phyloP scores from a whole-genome alignment of 1,284 basidiomycete genomes.

The Hymenochaete sp. region DNA sequence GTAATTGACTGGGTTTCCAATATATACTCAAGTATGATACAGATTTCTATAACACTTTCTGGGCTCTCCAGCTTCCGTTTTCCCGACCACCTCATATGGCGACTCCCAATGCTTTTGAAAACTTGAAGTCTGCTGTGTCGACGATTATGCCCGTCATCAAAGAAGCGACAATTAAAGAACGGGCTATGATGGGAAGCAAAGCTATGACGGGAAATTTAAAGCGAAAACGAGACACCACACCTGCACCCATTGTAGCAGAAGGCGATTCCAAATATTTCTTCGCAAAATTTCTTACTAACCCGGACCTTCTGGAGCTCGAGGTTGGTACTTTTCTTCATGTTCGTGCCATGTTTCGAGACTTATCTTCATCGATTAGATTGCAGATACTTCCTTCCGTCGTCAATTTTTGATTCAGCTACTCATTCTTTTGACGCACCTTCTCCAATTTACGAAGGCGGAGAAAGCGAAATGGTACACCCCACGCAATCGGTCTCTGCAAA shows the following conservation, averaged over 20 bases:
- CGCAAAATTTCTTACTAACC: constrained; percentile 83
- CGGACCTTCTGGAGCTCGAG: constrained; percentile 80
- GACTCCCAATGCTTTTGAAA: constrained; percentile 40
- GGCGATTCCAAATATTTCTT: constrained; percentile 67
- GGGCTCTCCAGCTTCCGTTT: constrained; percentile 75
- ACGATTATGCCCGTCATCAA: constrained; percentile 70
- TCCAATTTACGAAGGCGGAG: constrained; percentile 63
- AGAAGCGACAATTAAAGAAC: constrained; percentile 76
- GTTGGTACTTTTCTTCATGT: constrained; percentile 31
- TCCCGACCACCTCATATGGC: constrained; percentile 62
- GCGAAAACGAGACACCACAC: constrained; percentile 53
- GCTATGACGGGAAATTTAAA: constrained; percentile 40
- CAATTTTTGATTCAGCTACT: constrained; percentile 84
- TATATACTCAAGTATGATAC: constrained; percentile 4
- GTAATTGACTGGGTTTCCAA: constrained; percentile 5
- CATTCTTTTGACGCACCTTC: constrained; percentile 73
- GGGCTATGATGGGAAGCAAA: constrained; percentile 70
- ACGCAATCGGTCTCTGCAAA: constrained; percentile 66
- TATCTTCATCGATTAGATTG: constrained; percentile 43
- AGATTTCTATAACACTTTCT: constrained; percentile 82
- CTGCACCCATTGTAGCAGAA: constrained; percentile 30
- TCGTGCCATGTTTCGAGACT: neutral
- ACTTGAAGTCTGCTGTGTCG: constrained; percentile 61
- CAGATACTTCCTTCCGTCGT: constrained; percentile 83
- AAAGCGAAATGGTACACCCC: constrained; percentile 54